Base-by-base conservation (phyloP, 148 eudicot species). In the Arbutus unedo region DNA sequence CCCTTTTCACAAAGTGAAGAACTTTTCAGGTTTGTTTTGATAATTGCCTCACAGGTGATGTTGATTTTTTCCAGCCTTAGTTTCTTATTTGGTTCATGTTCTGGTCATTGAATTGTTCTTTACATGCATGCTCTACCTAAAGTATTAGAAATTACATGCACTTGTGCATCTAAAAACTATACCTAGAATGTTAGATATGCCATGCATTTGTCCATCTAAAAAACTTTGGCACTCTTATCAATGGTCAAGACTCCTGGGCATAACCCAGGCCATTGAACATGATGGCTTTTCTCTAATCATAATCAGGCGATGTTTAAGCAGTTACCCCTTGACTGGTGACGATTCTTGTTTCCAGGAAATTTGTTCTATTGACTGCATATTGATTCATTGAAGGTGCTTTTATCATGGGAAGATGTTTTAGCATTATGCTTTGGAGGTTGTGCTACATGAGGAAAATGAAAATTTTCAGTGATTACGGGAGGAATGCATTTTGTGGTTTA, bases 1-100 rank as follows among this genome's bases (percentile, higher is more conserved):
- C 88, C 96, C 21, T 90, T 79, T 80, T 90, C 95, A 60, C 94
- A 89, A 77, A 83, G 83, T 83, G 95, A 96, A 91, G 92, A 93
- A 67, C 89, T 94, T 67, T 94, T 91, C 93, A 92, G 98, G 98
- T 94, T 82, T 74, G 82, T 72, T 82, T 51, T 55, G 14, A 49
- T 23, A 21, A 48, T n/a, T 81, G 76, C 43, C 47, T 83, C 55
- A 43, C 45, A 21, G 8, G 23, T 66, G 43, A 9, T 53, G 23
- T 55, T 6, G 11, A 66, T 1, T 66, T 16, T 38, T 82, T 45
- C 38, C n/a, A 41, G 19, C 31, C 6, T 16, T 18, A 19, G 8
- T 6, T 3, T 10, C 4, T 47, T 72, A 47, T n/a, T 43, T 78
- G 56, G 6, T 55, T 14, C 11, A 23, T 4, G 71, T 55, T 72